Evolutionary conservation across 2,329 filamentous ascomycete species (phyloP).

Genomic region (Ophiostoma angusticollis): DNA sequence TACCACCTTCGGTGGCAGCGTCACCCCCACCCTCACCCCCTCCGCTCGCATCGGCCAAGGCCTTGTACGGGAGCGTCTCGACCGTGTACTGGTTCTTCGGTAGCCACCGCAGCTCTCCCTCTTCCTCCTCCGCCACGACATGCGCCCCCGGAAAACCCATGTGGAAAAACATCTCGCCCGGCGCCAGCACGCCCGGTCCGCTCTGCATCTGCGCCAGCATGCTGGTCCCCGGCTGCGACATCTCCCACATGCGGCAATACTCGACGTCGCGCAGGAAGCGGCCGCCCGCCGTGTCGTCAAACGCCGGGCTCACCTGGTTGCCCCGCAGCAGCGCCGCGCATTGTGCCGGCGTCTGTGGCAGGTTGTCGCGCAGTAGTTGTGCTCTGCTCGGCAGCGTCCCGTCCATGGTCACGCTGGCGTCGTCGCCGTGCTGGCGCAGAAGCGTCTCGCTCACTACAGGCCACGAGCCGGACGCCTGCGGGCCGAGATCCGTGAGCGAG

Average conservation of each 20-base stretch:
- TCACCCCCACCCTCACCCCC: not conserved
- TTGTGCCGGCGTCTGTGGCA: constrained; percentile 17
- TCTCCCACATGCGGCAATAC: constrained; percentile 34
- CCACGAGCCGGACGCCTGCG: constrained; percentile 2
- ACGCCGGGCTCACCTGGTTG: constrained; percentile 10
- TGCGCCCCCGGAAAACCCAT: constrained; percentile 14
- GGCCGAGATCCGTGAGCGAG: not conserved
- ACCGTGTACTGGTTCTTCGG: constrained; percentile 27
- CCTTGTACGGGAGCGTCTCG: constrained; percentile 30
- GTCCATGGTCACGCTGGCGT: constrained; percentile 27
- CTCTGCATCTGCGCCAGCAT: too few relatives aligned
- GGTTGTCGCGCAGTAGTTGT: constrained; percentile 23
- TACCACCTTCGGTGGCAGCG: too few relatives aligned
- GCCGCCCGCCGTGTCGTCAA: not conserved
- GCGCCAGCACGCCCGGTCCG: constrained; percentile 21
- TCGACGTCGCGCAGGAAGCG: constrained; percentile 23
- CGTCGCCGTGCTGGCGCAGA: constrained; percentile 23
- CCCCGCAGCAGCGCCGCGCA: constrained; percentile 8
- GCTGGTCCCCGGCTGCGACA: constrained; percentile 23
- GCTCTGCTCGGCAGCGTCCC: constrained; percentile 31
- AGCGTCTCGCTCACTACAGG: constrained; percentile 19
- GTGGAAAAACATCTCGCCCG: constrained; percentile 28
- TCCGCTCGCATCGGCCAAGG: constrained; percentile 13
- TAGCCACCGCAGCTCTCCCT: constrained; percentile 24
- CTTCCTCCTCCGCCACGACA: constrained; percentile 4